Percentiles rank a stretch among this genome's conserved stretches.
phyloP scores from a whole-genome alignment of 371 early-diverging fungal species.

The Syncephalastrum sp. region DNA sequence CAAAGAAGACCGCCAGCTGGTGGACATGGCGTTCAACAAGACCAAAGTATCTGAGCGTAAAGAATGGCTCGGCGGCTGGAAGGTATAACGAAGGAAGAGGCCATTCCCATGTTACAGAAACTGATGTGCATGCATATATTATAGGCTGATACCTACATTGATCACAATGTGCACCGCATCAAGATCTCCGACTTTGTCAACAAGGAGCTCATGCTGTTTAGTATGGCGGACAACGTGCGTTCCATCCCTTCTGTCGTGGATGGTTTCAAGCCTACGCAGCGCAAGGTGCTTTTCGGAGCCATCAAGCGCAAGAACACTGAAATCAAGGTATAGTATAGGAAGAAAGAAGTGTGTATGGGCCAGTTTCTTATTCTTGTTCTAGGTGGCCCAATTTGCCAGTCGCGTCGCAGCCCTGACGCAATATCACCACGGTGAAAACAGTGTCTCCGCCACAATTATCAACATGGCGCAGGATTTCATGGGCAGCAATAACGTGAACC shows the following conservation, averaged over 20 bases:
- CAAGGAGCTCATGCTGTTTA: conserved; percentile 96
- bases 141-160: conserved; percentile 93
- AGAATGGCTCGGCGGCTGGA: conserved; percentile 90
- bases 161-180: conserved; percentile 80
- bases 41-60: conserved; percentile 97
- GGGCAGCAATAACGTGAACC: conserved; percentile 97
- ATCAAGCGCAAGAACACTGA: conserved; percentile 86
- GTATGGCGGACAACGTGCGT: conserved; percentile 97
- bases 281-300: conserved; percentile 96
- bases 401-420: conserved; percentile 94
- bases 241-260: conserved; percentile 99
- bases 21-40: conserved; percentile 99
- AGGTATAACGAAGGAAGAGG: conserved; percentile 31
- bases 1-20: conserved; percentile 74
- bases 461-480: conserved; percentile 98
- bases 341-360: not conserved
- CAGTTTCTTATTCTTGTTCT: not conserved
- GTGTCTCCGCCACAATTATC: conserved; percentile 91
- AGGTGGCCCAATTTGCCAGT: conserved; percentile 92
- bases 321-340: conserved; percentile 73
- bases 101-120: too few species aligned
- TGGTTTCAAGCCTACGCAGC: conserved; percentile 99
- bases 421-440: conserved; percentile 99
- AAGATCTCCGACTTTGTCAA: conserved; percentile 96
- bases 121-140: conserved; percentile 2